These are phyloP conservation scores for Chiua virens DNA, from an alignment of 768 basidiomycete species.

Conservation along the genomic window DNA sequence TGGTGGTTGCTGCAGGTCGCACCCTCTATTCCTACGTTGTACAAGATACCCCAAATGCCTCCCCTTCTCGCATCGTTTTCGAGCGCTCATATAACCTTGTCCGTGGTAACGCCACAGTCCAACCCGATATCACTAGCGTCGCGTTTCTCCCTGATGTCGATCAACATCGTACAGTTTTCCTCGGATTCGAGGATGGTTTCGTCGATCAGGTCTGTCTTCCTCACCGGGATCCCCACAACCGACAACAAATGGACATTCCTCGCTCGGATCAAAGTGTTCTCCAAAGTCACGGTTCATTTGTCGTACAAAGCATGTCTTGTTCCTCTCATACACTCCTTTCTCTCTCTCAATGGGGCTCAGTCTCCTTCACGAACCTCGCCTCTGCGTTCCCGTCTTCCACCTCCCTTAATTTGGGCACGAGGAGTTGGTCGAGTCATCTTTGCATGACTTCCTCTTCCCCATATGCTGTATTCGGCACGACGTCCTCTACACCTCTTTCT, in stretches of 20 bases:
- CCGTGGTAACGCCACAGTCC: slow-evolving; percentile 26
- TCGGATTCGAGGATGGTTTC: slow-evolving; percentile 61
- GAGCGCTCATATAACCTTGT: slow-evolving; percentile 48
- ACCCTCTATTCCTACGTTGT: slow-evolving; percentile 60
- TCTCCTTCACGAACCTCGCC: slow-evolving; percentile 36
- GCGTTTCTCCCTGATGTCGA: slow-evolving; percentile 47
- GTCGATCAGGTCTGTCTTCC: slow-evolving; percentile 48
- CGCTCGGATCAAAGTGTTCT: slow-evolving; percentile 23
- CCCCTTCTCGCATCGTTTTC: slow-evolving; percentile 43
- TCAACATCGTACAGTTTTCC: slow-evolving; percentile 44
- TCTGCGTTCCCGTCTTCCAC: slow-evolving; percentile 19
- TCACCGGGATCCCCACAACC: slow-evolving; percentile 1
- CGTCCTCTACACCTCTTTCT: slow-evolving; percentile 52
- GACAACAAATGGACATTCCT: slow-evolving; percentile 21
- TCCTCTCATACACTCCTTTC: slow-evolving; percentile 48
- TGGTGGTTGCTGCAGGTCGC: slow-evolving; percentile 62
- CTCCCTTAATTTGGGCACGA: slow-evolving; percentile 45
- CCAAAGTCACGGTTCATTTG: slow-evolving; percentile 42
- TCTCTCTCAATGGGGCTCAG: slow-evolving; percentile 56
- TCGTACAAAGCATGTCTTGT: slow-evolving; percentile 58
- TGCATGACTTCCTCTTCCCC: slow-evolving; percentile 49
- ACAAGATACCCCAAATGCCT: slow-evolving; percentile 26
- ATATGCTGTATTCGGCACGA: slow-evolving; percentile 70
- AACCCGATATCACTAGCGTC: slow-evolving; percentile 56
- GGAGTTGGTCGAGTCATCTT: slow-evolving; percentile 66